Evolutionary conservation across 2,329 filamentous ascomycete species (phyloP), one percentile per base, ranked within the genome.

Genomic region (Furcasterigmium sp.): DNA sequence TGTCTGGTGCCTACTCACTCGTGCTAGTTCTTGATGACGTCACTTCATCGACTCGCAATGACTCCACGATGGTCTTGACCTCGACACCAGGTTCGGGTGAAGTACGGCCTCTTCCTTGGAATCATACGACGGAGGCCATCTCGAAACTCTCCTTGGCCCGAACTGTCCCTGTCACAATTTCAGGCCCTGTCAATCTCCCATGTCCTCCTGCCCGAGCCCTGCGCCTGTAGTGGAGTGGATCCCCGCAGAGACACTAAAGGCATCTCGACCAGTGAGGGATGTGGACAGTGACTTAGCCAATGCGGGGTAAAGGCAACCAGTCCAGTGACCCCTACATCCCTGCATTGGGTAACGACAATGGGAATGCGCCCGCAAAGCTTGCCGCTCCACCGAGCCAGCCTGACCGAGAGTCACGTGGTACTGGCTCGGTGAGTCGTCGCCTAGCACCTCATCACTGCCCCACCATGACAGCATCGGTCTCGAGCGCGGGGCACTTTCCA

Each of bases 391-490:
- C 32, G 32, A 15, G n/a, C 11, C 32, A 17, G 18, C n/a, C 32
- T 35, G 32, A 35, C 17, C 17, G n/a, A 9, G 9, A n/a, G 17
- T 35, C 32, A 35, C 32, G 32, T 35, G 32, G n/a, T n/a, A n/a
- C n/a, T n/a, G n/a, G n/a, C n/a, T n/a, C n/a, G n/a, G n/a, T n/a
- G n/a, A n/a, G n/a, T n/a, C n/a, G n/a, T n/a, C n/a, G n/a, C n/a
- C n/a, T n/a, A n/a, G n/a, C n/a, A n/a, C n/a, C n/a, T n/a, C n/a
- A n/a, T n/a, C n/a, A n/a, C 23, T 11, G 23, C 23, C 23, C 38
- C 38, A 40, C 26, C 14, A 42, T 42, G 40, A 42, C 40, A 42
- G 34, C 40, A 42, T 42, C 40, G 30, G 40, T 20, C 20, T 19
- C 19, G 26, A 21, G 30, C 26, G 40, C 23, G 40, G 34, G 34